Percentiles rank a stretch among this genome's conserved stretches.
These are phyloP conservation scores for Silene noctiflora DNA, from an alignment of 179 eudicot species.

Conservation along the genomic window DNA sequence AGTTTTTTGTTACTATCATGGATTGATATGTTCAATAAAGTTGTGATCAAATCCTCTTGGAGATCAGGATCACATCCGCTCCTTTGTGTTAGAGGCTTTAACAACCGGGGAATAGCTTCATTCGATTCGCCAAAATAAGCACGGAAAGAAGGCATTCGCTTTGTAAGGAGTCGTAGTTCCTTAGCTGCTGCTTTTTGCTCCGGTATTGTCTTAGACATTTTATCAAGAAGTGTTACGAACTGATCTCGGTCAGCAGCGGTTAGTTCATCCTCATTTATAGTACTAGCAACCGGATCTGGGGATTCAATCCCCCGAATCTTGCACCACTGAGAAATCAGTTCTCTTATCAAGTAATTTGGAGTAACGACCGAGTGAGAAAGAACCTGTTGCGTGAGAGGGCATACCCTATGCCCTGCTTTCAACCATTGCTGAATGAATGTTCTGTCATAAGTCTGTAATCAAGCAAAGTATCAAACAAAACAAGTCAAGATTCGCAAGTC, in stretches of 20 bases:
- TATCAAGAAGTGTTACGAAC: constrained; percentile 47
- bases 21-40: constrained; percentile 74
- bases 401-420: constrained; percentile 61
- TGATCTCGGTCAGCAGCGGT: constrained; percentile 50
- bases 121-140: constrained; percentile 64
- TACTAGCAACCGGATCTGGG: constrained; percentile 33
- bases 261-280: constrained; percentile 39
- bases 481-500: constrained; percentile 5
- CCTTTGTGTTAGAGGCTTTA: constrained; percentile 47
- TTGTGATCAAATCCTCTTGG: constrained; percentile 77
- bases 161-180: constrained; percentile 65
- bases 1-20: constrained; percentile 86
- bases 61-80: constrained; percentile 44
- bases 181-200: constrained; percentile 79
- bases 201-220: constrained; percentile 45
- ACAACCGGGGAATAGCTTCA: constrained; percentile 44
- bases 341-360: constrained; percentile 58
- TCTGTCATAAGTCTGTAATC: constrained; percentile 74
- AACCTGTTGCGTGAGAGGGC: constrained; percentile 81
- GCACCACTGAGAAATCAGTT: constrained; percentile 70
- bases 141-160: constrained; percentile 62
- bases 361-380: constrained; percentile 60
- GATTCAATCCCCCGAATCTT: constrained; percentile 46
- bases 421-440: constrained; percentile 75
- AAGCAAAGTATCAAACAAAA: constrained; percentile 5